phyloP scores from a whole-genome alignment of 768 basidiomycete species.

The Serendipita vermifera region DNA sequence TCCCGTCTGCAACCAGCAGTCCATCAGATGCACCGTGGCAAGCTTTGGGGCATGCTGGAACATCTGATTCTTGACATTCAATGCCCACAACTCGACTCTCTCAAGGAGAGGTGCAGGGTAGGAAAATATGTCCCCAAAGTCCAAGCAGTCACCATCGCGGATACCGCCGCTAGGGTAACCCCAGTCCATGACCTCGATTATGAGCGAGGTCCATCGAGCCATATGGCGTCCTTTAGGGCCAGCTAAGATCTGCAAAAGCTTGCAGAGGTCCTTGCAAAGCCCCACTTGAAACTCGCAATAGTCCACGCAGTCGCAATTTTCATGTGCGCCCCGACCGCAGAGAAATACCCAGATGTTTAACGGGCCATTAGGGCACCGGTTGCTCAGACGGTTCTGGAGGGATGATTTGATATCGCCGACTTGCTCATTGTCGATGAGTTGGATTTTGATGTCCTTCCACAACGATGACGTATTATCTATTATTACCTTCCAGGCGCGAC shows the following conservation, averaged over 20 bases:
- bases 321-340: too few relatives aligned
- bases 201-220: not conserved
- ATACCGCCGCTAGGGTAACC: not conserved
- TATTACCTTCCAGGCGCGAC: too few relatives aligned
- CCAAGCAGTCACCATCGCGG: not conserved
- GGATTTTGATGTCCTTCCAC: too few relatives aligned
- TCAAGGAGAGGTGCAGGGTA: conserved; percentile 3
- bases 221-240: not conserved
- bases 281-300: not conserved
- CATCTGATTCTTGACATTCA: not conserved
- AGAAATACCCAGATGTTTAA: too few relatives aligned
- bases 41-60: not conserved
- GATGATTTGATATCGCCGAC: too few relatives aligned
- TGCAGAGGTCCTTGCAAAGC: not conserved
- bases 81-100: not conserved
- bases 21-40: not conserved
- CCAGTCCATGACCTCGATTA: not conserved
- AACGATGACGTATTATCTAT: too few relatives aligned
- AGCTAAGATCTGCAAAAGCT: not conserved
- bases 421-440: too few relatives aligned
- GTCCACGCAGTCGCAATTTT: too few relatives aligned
- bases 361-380: too few relatives aligned
- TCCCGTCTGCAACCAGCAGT: not conserved
- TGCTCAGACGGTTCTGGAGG: too few relatives aligned
- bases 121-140: not conserved